phyloP scores from a whole-genome alignment of 805 yeast genomes.

The Candida dendrica region DNA sequence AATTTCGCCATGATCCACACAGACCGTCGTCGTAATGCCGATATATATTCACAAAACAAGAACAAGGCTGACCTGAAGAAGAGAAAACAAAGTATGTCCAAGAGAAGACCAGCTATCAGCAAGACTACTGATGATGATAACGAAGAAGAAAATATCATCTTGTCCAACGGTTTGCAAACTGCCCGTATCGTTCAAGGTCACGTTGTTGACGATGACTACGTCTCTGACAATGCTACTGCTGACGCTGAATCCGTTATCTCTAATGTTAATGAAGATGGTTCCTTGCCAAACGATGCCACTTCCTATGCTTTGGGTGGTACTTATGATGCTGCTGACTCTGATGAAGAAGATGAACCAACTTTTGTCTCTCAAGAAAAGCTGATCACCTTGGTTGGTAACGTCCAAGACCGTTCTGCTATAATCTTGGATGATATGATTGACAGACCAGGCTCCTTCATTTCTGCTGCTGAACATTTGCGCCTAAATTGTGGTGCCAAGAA shows the following conservation, averaged over 20 bases:
- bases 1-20: slow-evolving; percentile 99
- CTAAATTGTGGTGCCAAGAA: slow-evolving; percentile 93
- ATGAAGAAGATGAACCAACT: slow-evolving; percentile 68
- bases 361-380: slow-evolving; percentile 56
- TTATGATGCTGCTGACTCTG: slow-evolving; percentile 77
- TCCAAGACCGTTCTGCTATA: slow-evolving; percentile 83
- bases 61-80: slow-evolving; percentile 26
- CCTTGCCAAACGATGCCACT: slow-evolving; percentile 19
- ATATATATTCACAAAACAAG: slow-evolving; percentile 37
- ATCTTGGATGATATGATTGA: slow-evolving; percentile 96
- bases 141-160: slow-evolving; percentile 59
- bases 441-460: slow-evolving; percentile 86
- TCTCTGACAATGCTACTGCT: slow-evolving; percentile 21
- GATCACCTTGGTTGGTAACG: slow-evolving; percentile 95
- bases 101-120: slow-evolving; percentile 33
- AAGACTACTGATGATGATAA: slow-evolving; percentile 42
- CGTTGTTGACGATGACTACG: slow-evolving; percentile 83
- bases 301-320: slow-evolving; percentile 73
- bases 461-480: slow-evolving; percentile 97
- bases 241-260: slow-evolving; percentile 25
- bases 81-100: slow-evolving; percentile 42
- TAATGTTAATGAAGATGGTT: slow-evolving; percentile 12
- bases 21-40: slow-evolving; percentile 87
- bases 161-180: slow-evolving; percentile 80
- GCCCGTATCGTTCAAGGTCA: slow-evolving; percentile 96